phyloP scores from a whole-genome alignment of 2,329 filamentous ascomycete genomes.

The Aspergillus sp. region DNA sequence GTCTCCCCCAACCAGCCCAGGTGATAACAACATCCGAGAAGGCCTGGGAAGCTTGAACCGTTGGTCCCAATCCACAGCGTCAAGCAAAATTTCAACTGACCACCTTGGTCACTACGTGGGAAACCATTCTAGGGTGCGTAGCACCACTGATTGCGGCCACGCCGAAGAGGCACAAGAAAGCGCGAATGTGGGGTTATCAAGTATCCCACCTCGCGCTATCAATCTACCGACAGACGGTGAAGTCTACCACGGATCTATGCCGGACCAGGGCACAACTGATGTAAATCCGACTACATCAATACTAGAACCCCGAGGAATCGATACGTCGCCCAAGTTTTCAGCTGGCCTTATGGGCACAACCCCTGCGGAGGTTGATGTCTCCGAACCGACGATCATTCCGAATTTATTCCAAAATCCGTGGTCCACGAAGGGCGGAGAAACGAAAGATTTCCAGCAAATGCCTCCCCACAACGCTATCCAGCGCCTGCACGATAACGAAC shows the following conservation, averaged over 20 bases:
- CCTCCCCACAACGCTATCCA: slow-evolving; percentile 7
- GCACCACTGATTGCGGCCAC: slow-evolving; percentile 19
- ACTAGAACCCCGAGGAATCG: slow-evolving; percentile 1
- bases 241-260: background rate
- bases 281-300: background rate
- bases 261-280: background rate
- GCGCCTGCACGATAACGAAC: slow-evolving; percentile 12
- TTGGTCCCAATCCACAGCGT: slow-evolving; percentile 59
- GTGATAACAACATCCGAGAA: slow-evolving; percentile 37
- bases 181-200: slow-evolving; percentile 5
- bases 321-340: slow-evolving; percentile 3
- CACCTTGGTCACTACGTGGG: slow-evolving; percentile 19
- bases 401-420: slow-evolving; percentile 15
- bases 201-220: slow-evolving; percentile 5
- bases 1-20: slow-evolving; percentile 12
- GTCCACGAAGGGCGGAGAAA: slow-evolving; percentile 1
- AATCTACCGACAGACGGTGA: slow-evolving; percentile 3
- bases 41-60: slow-evolving; percentile 54
- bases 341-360: background rate
- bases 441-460: background rate
- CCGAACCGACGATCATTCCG: slow-evolving; percentile 11
- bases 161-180: slow-evolving; percentile 16
- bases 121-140: slow-evolving; percentile 22
- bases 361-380: slow-evolving; percentile 9
- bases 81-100: slow-evolving; percentile 40